Percentiles rank a stretch among this genome's conserved stretches.
Evolutionary conservation across 768 basidiomycete species (phyloP).

Genomic region (Tricholoma sp.): DNA sequence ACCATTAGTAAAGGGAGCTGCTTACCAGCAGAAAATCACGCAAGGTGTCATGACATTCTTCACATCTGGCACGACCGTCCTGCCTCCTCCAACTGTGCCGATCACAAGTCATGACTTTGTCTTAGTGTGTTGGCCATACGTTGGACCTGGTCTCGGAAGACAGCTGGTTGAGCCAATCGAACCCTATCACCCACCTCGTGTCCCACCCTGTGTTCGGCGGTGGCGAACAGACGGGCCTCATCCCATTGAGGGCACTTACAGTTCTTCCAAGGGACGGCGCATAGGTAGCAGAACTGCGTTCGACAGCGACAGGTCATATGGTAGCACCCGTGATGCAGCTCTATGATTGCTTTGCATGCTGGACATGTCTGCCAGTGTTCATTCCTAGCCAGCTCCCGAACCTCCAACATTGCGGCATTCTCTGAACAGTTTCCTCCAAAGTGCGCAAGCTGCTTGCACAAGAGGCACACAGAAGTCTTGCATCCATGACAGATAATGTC

Average conservation of each 20-base stretch:
- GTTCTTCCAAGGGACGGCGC: conserved; percentile 55
- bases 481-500: conserved; percentile 40
- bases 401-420: conserved; percentile 35
- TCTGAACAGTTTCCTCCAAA: conserved; percentile 33
- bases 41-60: conserved; percentile 30
- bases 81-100: conserved; percentile 41
- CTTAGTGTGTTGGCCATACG: conserved; percentile 34
- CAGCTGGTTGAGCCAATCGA: conserved; percentile 20
- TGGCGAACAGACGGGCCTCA: conserved; percentile 8
- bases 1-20: not conserved
- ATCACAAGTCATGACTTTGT: conserved; percentile 49
- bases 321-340: conserved; percentile 53
- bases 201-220: conserved; percentile 33
- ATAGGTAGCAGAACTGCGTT: conserved; percentile 60
- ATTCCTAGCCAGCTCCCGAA: conserved; percentile 40
- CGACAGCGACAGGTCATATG: conserved; percentile 62
- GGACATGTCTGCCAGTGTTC: conserved; percentile 62
- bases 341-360: conserved; percentile 37
- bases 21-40: conserved; percentile 11
- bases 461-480: conserved; percentile 32
- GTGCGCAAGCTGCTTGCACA: conserved; percentile 47
- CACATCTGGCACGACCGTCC: conserved; percentile 37
- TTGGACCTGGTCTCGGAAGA: conserved; percentile 26
- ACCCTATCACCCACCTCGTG: conserved; percentile 20
- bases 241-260: conserved; percentile 35